Conservation (phyloP, 75 land plant genomes). For the Sequoia sempervirens region DNA sequence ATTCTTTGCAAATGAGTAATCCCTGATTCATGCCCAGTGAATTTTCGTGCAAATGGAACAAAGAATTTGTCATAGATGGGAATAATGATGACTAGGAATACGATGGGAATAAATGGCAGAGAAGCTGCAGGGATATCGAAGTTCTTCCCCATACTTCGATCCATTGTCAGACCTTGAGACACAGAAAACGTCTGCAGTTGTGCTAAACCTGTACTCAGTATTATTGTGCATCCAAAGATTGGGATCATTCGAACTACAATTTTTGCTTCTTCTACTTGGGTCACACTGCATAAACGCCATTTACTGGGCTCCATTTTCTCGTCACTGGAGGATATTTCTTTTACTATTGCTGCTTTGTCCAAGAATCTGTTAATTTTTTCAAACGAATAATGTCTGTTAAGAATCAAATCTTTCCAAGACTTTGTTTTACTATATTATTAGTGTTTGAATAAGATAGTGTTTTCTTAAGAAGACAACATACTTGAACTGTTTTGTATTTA, state of each 20-base stretch:
- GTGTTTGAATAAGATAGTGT: too few relatives aligned
- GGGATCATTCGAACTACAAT: conserved; percentile 15
- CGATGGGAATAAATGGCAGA: conserved; percentile 24
- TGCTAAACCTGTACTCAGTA: conserved; percentile 2
- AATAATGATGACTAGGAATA: conserved; percentile 36
- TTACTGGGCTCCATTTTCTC: background rate
- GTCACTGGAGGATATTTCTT: background rate
- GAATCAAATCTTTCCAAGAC: too few relatives aligned
- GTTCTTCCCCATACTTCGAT: background rate
- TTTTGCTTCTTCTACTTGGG: conserved; percentile 6
- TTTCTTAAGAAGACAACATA: background rate
- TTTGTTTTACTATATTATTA: too few relatives aligned
- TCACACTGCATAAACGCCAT: conserved; percentile 40
- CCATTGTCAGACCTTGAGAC: conserved; percentile 9
- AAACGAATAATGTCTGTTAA: background rate
- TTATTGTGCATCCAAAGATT: conserved; percentile 4
- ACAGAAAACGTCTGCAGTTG: conserved; percentile 15
- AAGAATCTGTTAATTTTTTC: background rate
- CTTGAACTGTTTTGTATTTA: background rate
- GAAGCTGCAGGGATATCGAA: conserved; percentile 1
- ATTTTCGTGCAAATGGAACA: conserved; percentile 46
- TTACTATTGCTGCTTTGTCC: background rate
- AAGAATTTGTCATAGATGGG: conserved; percentile 55
- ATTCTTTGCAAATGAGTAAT: conserved; percentile 38
- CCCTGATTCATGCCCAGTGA: conserved; percentile 53